Evolutionary conservation across 2,329 filamentous ascomycete species (phyloP).

Genomic region (Diaporthe destruens): DNA sequence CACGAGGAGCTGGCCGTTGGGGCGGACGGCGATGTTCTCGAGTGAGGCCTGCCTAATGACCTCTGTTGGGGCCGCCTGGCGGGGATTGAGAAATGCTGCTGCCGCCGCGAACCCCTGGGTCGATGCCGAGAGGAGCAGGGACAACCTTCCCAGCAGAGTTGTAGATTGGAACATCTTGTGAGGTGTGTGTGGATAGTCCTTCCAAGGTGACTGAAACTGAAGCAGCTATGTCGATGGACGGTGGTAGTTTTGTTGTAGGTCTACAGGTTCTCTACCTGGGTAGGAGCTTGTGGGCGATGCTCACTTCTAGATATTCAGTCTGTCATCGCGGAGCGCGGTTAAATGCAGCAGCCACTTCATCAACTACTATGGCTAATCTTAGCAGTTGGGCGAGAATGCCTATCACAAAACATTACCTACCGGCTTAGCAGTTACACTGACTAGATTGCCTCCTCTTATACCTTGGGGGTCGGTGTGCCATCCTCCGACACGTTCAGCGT

Average conservation of each 20-base stretch:
- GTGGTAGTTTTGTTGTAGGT: not conserved
- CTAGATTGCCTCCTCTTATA: not conserved
- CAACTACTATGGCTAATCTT: constrained; percentile 28
- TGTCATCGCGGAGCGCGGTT: not conserved
- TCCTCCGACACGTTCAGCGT: not conserved
- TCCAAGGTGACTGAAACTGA: not conserved
- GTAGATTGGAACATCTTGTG: not conserved
- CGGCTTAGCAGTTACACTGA: constrained; percentile 7
- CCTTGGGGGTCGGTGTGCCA: not conserved
- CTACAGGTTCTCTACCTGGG: no score
- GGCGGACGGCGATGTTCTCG: constrained; percentile 50
- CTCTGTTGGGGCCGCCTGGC: constrained; percentile 46
- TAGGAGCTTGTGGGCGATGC: not conserved
- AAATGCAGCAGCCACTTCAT: not conserved
- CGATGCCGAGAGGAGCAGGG: not conserved
- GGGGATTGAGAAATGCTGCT: constrained; percentile 41
- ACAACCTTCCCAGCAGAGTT: constrained; percentile 1
- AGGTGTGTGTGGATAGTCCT: not conserved
- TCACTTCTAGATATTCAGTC: constrained; percentile 11
- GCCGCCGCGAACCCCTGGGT: constrained; percentile 18
- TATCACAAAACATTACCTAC: not conserved
- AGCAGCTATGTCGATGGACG: not conserved
- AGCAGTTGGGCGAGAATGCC: not conserved
- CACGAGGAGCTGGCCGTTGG: constrained; percentile 50
- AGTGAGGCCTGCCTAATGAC: constrained; percentile 47